Base-by-base conservation (phyloP, 768 basidiomycete species). In the Guyanaporus albipodus region DNA sequence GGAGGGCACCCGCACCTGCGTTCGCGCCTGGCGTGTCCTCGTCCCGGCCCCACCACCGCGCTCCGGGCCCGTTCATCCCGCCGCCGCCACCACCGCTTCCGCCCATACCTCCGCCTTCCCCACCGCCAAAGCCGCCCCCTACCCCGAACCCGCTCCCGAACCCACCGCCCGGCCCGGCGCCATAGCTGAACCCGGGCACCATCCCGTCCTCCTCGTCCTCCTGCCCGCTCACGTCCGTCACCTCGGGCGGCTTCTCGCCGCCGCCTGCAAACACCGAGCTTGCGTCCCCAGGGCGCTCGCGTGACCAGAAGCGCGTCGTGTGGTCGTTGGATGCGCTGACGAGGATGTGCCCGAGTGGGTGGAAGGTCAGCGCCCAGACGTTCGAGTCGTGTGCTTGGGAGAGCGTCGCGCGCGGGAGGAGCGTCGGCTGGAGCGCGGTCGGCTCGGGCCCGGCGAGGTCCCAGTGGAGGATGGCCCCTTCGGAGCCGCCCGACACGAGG, bases 311-410 rank as follows among this genome's bases (percentile, higher is more conserved):
- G n/a, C 94, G 81, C 6, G 95, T 96, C 6, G 96, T 97, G 70
- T 94, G 91, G 73, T 99, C 96, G 72, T 96, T 98, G n/a, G 88
- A 89, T 9, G 87, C 96, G 52, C 82, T 85, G 51, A 85, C 92
- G 57, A 99, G 83, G 57, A 98, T 77, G 68, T 98, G 94, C 0
- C 96, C 95, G 14, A 98, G 80, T 0, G 95, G 94, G 68, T 98
- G 94, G 77, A 83, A 99, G 4, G 91, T 82, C 53, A 99, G 79
- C 0, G 91, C 83, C 91, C 94, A 98, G 52, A 99, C 91, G 66
- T 94, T 93, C 24, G 90, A 91, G 72, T 99, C 96, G 75, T 99
- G 96, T 8, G 96, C 96, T 63, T 91, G 87, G n/a, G 87, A 85
- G 56, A 99, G 82, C 12, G 82, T 85, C 6, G 91, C 87, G 42